Conservation (phyloP, 192 early-diverging fungal species). For the Coemansia sp. region DNA sequence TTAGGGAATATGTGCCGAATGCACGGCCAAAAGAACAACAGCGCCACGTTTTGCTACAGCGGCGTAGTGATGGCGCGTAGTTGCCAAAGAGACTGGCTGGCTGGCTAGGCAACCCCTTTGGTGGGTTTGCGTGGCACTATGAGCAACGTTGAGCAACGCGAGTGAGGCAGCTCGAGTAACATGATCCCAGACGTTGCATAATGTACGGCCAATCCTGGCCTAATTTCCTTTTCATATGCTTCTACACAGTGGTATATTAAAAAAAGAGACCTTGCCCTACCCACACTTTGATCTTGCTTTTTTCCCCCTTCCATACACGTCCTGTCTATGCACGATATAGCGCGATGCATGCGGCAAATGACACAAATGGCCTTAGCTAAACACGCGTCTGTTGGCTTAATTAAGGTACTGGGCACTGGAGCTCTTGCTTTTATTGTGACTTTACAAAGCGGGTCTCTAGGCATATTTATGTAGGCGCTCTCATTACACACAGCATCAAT, state of each 20-base stretch:
- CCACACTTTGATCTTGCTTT: background rate
- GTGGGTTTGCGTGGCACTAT: background rate
- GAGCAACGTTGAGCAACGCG: background rate
- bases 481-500: background rate
- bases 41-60: conserved; percentile 1
- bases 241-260: background rate
- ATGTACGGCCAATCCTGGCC: background rate
- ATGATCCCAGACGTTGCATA: background rate
- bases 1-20: background rate
- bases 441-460: background rate
- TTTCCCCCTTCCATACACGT: background rate
- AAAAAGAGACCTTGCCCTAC: background rate
- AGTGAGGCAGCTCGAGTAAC: background rate
- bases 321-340: background rate
- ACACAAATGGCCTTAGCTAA: background rate
- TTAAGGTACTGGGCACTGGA: background rate
- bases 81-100: background rate
- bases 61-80: background rate
- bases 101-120: background rate
- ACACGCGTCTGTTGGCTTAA: background rate
- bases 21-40: background rate
- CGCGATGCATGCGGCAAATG: background rate
- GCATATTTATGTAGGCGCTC: background rate
- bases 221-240: background rate
- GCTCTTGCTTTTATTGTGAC: background rate